Conservation (phyloP, 2,329 filamentous ascomycete species). For the Colletotrichum coccodes region DNA sequence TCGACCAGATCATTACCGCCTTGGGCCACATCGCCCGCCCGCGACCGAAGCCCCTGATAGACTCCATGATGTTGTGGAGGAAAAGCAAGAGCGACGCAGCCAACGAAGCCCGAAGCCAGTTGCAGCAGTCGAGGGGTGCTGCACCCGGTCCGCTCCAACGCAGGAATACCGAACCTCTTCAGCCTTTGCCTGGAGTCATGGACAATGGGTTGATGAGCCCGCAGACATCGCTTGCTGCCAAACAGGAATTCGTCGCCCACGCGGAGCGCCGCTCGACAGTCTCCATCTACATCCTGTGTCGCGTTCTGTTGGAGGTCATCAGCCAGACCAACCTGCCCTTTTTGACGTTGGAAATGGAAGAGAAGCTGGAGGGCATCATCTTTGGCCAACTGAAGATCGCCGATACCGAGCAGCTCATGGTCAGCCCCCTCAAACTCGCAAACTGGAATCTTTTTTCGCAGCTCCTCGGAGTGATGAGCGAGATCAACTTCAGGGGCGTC, state of each 20-base stretch:
- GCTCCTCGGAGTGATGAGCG: constrained; percentile 95
- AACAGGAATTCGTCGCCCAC: constrained; percentile 79
- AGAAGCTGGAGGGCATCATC: constrained; percentile 93
- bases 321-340: constrained; percentile 85
- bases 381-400: constrained; percentile 94
- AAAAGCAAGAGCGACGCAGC: constrained; percentile 95
- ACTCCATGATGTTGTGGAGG: constrained; percentile 98
- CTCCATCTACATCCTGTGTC: constrained; percentile 94
- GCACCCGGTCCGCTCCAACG: constrained; percentile 65
- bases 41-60: constrained; percentile 94
- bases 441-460: constrained; percentile 97
- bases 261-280: constrained; percentile 92
- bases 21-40: constrained; percentile 94
- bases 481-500: constrained; percentile 87
- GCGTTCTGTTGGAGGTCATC: constrained; percentile 94
- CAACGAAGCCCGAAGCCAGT: constrained; percentile 70
- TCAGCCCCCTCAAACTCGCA: constrained; percentile 85
- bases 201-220: constrained; percentile 41
- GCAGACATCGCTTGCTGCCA: constrained; percentile 54
- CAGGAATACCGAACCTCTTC: constrained; percentile 79
- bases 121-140: constrained; percentile 61
- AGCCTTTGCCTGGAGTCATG: constrained; percentile 47
- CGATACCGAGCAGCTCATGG: constrained; percentile 81
- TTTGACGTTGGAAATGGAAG: constrained; percentile 91
- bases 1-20: constrained; percentile 94